Conservation (phyloP, 352 stramenopile genomes). For the Phytophthora macrochlamydospora region DNA sequence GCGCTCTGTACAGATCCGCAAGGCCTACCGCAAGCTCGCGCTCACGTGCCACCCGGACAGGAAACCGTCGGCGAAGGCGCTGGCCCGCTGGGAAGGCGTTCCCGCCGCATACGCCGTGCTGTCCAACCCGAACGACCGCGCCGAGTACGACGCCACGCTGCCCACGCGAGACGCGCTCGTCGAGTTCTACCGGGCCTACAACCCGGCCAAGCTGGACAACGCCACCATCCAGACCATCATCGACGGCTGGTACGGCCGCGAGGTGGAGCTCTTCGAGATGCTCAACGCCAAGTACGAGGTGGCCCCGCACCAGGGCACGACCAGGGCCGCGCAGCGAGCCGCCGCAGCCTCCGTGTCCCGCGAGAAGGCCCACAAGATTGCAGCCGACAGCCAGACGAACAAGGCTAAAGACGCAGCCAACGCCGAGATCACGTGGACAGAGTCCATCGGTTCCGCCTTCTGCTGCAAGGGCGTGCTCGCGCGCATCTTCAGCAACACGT, state of each 20-base stretch:
- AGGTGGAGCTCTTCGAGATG: slow-evolving; percentile 89
- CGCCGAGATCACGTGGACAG: slow-evolving; percentile 59
- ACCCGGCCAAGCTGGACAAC: slow-evolving; percentile 85
- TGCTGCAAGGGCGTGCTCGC: slow-evolving; percentile 71
- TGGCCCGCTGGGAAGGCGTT: slow-evolving; percentile 80
- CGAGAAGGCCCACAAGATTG: slow-evolving; percentile 63
- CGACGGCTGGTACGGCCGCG: slow-evolving; percentile 82
- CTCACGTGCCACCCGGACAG: slow-evolving; percentile 91
- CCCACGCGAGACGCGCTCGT: slow-evolving; percentile 78
- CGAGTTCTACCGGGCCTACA: slow-evolving; percentile 85
- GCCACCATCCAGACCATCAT: slow-evolving; percentile 88
- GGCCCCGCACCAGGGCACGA: slow-evolving; percentile 71
- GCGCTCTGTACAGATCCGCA: slow-evolving; percentile 83
- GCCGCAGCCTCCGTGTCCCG: slow-evolving; percentile 46
- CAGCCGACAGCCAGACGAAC: slow-evolving; percentile 60
- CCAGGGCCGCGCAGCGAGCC: slow-evolving; percentile 49
- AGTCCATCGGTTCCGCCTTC: slow-evolving; percentile 61
- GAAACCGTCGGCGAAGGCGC: slow-evolving; percentile 82
- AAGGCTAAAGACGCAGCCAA: slow-evolving; percentile 60
- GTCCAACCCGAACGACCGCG: slow-evolving; percentile 80
- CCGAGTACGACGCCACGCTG: slow-evolving; percentile 80
- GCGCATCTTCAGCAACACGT: slow-evolving; percentile 65
- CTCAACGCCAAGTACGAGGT: slow-evolving; percentile 89
- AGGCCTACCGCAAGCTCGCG: slow-evolving; percentile 87
- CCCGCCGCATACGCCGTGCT: slow-evolving; percentile 74